A percentile compares a stretch with the other conserved stretches of the same genome.
phyloP scores from a whole-genome alignment of 1,139 yeast species.

The Sugiyamaella castrensis region DNA sequence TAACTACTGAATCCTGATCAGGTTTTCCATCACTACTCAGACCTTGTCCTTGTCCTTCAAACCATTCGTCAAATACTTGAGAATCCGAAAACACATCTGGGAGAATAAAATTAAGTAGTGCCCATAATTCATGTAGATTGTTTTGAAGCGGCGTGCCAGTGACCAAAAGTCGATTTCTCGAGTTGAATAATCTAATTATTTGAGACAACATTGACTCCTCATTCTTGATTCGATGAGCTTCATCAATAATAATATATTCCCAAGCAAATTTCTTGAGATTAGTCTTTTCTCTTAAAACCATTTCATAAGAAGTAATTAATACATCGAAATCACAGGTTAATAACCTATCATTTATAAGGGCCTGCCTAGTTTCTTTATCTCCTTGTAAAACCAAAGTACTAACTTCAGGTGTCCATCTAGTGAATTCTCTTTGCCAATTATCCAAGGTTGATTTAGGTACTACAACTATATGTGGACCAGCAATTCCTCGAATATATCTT shows the following conservation, averaged over 20 bases:
- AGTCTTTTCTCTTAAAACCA: slow-evolving; percentile 84
- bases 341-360: slow-evolving; percentile 56
- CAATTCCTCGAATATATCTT: slow-evolving; percentile 69
- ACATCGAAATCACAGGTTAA: slow-evolving; percentile 82
- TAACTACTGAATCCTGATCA: slow-evolving; percentile 74
- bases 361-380: slow-evolving; percentile 68
- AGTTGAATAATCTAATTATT: slow-evolving; percentile 80
- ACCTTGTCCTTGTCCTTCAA: slow-evolving; percentile 44
- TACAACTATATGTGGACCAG: slow-evolving; percentile 87
- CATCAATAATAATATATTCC: slow-evolving; percentile 94
- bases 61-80: slow-evolving; percentile 89
- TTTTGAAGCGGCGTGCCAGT: slow-evolving; percentile 97
- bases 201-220: slow-evolving; percentile 89
- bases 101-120: slow-evolving; percentile 77
- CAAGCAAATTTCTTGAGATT: slow-evolving; percentile 78
- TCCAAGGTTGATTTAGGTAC: slow-evolving; percentile 95
- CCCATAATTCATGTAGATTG: slow-evolving; percentile 95
- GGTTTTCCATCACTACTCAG: not conserved
- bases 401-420: slow-evolving; percentile 96
- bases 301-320: slow-evolving; percentile 84
- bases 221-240: slow-evolving; percentile 94
- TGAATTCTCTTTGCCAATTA: slow-evolving; percentile 93
- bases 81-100: slow-evolving; percentile 96
- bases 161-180: slow-evolving; percentile 77
- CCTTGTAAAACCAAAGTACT: slow-evolving; percentile 84